phyloP scores from a whole-genome alignment of 306 rosid species.

The Dalbergia oliveri region DNA sequence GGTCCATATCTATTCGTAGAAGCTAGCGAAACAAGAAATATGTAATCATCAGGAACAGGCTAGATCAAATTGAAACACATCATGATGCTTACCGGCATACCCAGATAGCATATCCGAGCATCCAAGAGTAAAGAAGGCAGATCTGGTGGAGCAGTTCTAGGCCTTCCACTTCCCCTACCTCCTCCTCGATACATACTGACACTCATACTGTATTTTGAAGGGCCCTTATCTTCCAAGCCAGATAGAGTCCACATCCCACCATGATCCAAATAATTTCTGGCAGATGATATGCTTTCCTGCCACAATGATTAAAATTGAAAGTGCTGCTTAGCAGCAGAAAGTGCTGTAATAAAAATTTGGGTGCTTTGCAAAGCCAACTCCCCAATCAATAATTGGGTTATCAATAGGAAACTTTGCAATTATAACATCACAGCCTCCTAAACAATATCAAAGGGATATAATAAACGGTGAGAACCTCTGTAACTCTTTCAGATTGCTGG shows the following conservation, averaged over 20 bases:
- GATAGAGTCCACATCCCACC: conserved; percentile 87
- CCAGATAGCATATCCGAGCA: conserved; percentile 86
- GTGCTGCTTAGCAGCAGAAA: conserved; percentile 20
- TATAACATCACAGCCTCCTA: conserved; percentile 26
- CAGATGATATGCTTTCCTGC: conserved; percentile 88
- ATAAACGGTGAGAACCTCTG: conserved; percentile 70
- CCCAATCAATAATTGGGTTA: conserved; percentile 20
- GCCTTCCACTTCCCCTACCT: conserved; percentile 78
- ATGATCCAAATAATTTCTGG: conserved; percentile 72
- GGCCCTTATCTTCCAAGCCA: conserved; percentile 53
- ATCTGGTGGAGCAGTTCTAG: conserved; percentile 90
- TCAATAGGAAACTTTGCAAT: neutral
- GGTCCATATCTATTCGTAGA: neutral
- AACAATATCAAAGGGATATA: conserved; percentile 25
- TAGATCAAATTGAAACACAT: conserved; percentile 35
- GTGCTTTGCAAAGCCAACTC: conserved; percentile 21
- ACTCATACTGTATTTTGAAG: conserved; percentile 84
- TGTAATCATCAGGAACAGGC: neutral
- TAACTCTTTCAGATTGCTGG: conserved; percentile 66
- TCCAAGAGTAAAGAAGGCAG: conserved; percentile 92
- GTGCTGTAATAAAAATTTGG: neutral
- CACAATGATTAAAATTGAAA: conserved; percentile 39
- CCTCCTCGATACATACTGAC: conserved; percentile 89
- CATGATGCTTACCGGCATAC: conserved; percentile 85
- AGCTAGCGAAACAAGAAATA: neutral